Evolutionary conservation across 306 rosid genomes (phyloP).

Genomic region (Cicer pinnatifidum): DNA sequence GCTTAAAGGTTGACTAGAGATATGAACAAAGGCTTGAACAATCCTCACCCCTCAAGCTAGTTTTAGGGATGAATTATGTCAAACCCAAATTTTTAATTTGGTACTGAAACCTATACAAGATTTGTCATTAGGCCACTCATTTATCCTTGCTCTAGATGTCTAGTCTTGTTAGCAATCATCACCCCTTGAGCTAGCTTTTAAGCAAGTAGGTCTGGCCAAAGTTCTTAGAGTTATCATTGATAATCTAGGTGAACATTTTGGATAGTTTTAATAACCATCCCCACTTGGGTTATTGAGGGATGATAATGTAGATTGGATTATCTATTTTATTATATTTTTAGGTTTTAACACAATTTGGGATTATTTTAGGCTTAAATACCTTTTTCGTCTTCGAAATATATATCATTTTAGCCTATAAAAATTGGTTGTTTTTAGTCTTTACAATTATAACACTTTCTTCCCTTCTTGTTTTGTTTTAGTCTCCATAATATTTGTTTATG

Average conservation of each 20-base stretch:
- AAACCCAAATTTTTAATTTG: background rate
- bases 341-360: background rate
- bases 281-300: background rate
- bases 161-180: background rate
- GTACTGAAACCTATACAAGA: background rate
- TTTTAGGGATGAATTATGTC: background rate
- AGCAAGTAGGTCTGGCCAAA: background rate
- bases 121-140: background rate
- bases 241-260: background rate
- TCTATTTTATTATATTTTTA: background rate
- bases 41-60: background rate
- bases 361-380: background rate
- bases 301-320: background rate
- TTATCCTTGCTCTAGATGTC: background rate
- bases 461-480: slow-evolving; percentile 2
- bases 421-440: background rate
- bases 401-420: background rate
- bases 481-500: background rate
- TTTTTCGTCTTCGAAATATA: background rate
- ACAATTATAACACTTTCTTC: background rate
- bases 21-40: background rate
- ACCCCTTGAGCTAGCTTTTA: background rate
- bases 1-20: slow-evolving; percentile 22
- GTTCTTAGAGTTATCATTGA: background rate
- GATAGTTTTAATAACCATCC: slow-evolving; percentile 14